phyloP scores from a whole-genome alignment of 306 rosid genomes.

The Cucurbita pepo region DNA sequence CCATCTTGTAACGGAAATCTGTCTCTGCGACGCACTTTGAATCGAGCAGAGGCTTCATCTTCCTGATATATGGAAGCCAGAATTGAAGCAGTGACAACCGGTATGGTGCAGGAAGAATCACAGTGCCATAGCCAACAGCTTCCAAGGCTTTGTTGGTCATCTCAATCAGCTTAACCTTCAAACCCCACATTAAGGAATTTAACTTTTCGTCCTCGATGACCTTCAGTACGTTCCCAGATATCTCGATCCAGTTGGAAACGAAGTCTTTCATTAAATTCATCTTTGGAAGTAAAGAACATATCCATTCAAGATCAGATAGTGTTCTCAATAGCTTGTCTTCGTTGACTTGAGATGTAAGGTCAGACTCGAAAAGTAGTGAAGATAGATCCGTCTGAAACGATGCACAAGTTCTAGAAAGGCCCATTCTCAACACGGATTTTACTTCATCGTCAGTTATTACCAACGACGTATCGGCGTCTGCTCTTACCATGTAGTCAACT shows the following conservation, averaged over 20 bases:
- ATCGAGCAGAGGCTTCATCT: constrained; percentile 70
- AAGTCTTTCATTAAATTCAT: constrained; percentile 74
- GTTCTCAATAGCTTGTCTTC: constrained; percentile 37
- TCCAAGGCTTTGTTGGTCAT: constrained; percentile 73
- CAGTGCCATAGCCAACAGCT: constrained; percentile 83
- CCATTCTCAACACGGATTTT: constrained; percentile 37
- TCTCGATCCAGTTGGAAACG: constrained; percentile 54
- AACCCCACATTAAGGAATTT: constrained; percentile 61
- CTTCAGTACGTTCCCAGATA: constrained; percentile 35
- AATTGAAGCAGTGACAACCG: constrained; percentile 46
- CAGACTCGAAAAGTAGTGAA: constrained; percentile 31
- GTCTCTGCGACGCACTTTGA: constrained; percentile 32
- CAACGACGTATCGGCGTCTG: constrained; percentile 36
- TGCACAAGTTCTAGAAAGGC: constrained; percentile 34
- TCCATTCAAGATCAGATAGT: constrained; percentile 84
- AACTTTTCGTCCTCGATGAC: constrained; percentile 54
- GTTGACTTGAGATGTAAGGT: constrained; percentile 18
- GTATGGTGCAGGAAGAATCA: constrained; percentile 53
- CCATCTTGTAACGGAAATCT: constrained; percentile 50
- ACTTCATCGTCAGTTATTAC: constrained; percentile 58
- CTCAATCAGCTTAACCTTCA: constrained; percentile 69
- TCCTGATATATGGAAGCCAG: constrained; percentile 81
- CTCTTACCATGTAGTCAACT: constrained; percentile 82
- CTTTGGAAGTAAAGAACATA: constrained; percentile 64
- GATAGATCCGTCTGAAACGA: constrained; percentile 46